Evolutionary conservation across 108 stramenopile species (phyloP).

Genomic region (Cyclotella cryptica): DNA sequence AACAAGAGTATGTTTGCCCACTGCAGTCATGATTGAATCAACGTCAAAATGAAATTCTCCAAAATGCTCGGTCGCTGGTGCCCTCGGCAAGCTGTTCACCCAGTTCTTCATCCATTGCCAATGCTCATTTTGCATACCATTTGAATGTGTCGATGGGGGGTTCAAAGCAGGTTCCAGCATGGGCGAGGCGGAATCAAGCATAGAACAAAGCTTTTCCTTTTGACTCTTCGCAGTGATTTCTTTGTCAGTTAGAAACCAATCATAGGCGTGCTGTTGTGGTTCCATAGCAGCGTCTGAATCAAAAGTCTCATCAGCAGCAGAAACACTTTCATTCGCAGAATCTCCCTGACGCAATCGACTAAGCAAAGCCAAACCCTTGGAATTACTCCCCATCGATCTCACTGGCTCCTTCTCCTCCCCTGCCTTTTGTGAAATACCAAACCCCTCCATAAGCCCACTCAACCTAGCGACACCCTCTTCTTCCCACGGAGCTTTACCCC

Average conservation of each 20-base stretch:
- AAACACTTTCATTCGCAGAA: conserved; percentile 17
- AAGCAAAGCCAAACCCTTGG: conserved; percentile 62
- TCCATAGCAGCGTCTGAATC: not conserved
- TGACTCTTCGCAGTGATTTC: conserved; percentile 79
- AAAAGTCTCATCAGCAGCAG: conserved; percentile 11
- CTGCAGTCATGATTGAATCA: conserved; percentile 32
- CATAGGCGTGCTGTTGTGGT: conserved; percentile 3
- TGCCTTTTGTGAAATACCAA: not conserved
- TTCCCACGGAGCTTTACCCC: conserved; percentile 86
- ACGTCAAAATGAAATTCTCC: conserved; percentile 70
- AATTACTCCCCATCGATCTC: conserved; percentile 27
- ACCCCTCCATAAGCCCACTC: not conserved
- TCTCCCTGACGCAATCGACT: conserved; percentile 49
- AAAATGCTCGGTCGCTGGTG: conserved; percentile 41
- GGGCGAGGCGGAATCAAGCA: conserved; percentile 16
- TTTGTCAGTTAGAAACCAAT: conserved; percentile 71
- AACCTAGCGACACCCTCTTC: conserved; percentile 49
- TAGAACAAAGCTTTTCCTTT: conserved; percentile 44
- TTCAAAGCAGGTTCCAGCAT: not conserved
- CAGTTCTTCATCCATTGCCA: conserved; percentile 48
- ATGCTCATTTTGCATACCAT: conserved; percentile 7
- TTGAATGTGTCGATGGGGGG: not conserved
- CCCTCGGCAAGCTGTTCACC: conserved; percentile 63
- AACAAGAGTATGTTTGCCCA: not conserved
- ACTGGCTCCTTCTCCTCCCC: conserved; percentile 17